phyloP scores from a whole-genome alignment of 2,329 filamentous ascomycete genomes.

The Aspergillus fijiensis region DNA sequence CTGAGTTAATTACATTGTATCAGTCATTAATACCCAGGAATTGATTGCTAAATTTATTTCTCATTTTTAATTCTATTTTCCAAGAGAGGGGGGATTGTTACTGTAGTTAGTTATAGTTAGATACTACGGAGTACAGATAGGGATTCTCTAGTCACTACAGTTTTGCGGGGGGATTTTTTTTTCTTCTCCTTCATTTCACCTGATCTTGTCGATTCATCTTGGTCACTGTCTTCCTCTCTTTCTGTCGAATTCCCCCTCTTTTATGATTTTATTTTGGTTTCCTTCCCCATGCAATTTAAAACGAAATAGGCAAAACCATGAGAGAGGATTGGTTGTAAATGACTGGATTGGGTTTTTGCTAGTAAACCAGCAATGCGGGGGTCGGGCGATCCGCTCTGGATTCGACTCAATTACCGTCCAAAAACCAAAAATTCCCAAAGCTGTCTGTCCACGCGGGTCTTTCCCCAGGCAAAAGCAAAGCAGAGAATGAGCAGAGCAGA shows the following conservation, averaged over 20 bases:
- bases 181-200: neutral
- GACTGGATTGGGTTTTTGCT: constrained; percentile 19
- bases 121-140: too few relatives aligned
- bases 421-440: neutral
- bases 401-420: constrained; percentile 3
- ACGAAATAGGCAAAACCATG: neutral
- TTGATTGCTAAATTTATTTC: neutral
- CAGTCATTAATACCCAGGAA: neutral
- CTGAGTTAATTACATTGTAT: neutral
- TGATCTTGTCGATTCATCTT: neutral
- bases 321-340: neutral
- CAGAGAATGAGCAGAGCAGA: too few relatives aligned
- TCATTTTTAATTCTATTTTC: neutral
- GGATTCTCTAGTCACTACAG: too few relatives aligned
- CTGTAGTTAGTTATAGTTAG: too few relatives aligned
- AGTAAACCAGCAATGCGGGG: constrained; percentile 22
- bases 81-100: too few relatives aligned
- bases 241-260: neutral
- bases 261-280: too few relatives aligned
- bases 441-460: neutral
- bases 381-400: constrained; percentile 18
- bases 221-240: neutral
- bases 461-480: neutral
- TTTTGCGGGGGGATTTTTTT: neutral
- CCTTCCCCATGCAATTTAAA: neutral